These are phyloP conservation scores for Stereum hirsutum DNA, from an alignment of 1,284 basidiomycete genomes.

Conservation along the genomic window DNA sequence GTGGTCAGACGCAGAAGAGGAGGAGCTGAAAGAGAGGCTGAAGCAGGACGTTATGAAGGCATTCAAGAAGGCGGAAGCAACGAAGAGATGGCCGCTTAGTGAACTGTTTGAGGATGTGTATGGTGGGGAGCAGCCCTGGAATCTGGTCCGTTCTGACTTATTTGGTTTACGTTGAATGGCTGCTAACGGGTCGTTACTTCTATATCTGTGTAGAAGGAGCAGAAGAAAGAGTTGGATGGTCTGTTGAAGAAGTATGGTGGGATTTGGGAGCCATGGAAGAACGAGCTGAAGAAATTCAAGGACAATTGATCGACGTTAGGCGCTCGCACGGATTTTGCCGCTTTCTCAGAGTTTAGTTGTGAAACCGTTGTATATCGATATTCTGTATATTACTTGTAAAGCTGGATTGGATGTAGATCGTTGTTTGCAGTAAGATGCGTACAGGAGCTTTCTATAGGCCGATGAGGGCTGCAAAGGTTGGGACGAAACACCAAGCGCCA, in stretches of 20 bases:
- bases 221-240: constrained; percentile 68
- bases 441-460: too few species aligned
- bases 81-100: constrained; percentile 61
- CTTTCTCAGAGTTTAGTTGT: too few species aligned
- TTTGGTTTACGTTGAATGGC: not conserved
- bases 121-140: constrained; percentile 78
- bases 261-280: constrained; percentile 77
- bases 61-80: constrained; percentile 71
- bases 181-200: not conserved
- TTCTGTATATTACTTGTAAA: too few species aligned
- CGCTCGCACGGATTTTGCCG: too few species aligned
- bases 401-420: too few species aligned
- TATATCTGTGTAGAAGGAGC: constrained; percentile 55
- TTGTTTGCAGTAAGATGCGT: too few species aligned
- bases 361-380: too few species aligned
- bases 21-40: constrained; percentile 57
- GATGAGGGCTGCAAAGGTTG: too few species aligned
- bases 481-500: too few species aligned
- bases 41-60: constrained; percentile 70
- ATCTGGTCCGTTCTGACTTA: constrained; percentile 47
- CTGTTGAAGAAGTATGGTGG: constrained; percentile 81
- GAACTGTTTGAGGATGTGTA: constrained; percentile 88
- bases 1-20: constrained; percentile 79
- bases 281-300: constrained; percentile 75
- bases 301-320: too few species aligned